Conservation (phyloP, 2,329 filamentous ascomycete species). For the Cordyceps cicadae region DNA sequence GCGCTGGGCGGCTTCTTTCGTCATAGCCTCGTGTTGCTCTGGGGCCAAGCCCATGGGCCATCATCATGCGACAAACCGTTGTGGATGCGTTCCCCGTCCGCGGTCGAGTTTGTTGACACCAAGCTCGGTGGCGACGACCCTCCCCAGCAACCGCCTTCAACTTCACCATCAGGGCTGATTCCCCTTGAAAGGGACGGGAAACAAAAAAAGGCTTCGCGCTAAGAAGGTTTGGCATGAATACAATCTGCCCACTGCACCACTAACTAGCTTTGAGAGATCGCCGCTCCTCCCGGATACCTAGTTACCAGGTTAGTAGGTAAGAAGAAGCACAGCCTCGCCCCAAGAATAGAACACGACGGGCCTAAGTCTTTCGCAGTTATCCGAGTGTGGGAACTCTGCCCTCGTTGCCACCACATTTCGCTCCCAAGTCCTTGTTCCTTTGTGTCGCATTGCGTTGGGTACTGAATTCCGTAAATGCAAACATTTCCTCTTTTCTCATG, state of each 20-base stretch:
- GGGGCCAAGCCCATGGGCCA: background rate
- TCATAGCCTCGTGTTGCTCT: slow-evolving; percentile 1
- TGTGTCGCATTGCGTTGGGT: background rate
- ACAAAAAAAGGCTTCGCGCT: too few relatives aligned
- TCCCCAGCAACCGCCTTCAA: too few relatives aligned
- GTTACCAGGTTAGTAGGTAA: too few relatives aligned
- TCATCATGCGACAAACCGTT: background rate
- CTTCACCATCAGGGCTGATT: too few relatives aligned
- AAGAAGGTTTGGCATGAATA: background rate
- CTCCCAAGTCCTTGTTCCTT: background rate
- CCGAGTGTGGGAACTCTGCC: slow-evolving; percentile 2
- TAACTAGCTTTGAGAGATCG: background rate
- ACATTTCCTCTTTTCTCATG: background rate
- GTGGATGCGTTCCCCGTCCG: background rate
- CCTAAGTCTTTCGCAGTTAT: slow-evolving; percentile 1
- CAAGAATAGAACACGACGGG: slow-evolving; percentile 5
- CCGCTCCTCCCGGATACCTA: background rate
- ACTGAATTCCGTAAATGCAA: background rate
- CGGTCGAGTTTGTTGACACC: background rate
- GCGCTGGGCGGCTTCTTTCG: background rate
- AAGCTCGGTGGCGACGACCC: too few relatives aligned
- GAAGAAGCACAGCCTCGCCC: slow-evolving; percentile 3
- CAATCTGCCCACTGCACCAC: background rate
- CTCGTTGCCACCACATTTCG: background rate
- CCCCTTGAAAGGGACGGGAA: too few relatives aligned